Conservation (phyloP, 2,329 filamentous ascomycete species). For the Shiraia bambusicola region DNA sequence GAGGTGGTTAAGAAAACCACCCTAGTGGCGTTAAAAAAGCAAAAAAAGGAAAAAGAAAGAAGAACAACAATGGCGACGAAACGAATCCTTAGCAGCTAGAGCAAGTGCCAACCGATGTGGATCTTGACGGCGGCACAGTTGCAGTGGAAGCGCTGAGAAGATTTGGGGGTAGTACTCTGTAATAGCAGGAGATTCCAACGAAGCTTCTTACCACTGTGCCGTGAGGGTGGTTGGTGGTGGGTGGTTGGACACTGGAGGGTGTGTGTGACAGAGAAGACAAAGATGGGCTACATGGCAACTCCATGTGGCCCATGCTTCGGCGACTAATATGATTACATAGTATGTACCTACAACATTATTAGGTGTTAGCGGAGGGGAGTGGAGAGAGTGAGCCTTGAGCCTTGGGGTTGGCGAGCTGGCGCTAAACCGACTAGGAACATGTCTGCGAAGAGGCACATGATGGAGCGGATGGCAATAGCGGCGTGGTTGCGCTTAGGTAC, state of each 20-base stretch:
- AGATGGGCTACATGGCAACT: constrained; percentile 6
- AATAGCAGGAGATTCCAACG: no score
- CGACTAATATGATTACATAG: constrained; percentile 34
- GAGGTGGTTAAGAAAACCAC: constrained; percentile 20
- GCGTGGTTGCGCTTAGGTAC: constrained; percentile 23
- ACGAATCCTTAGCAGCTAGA: no score
- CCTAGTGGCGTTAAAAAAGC: constrained; percentile 13
- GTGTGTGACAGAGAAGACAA: constrained; percentile 9
- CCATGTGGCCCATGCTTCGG: constrained; percentile 28
- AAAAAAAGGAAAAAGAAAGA: neutral
- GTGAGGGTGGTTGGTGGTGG: no score
- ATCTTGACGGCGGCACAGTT: neutral
- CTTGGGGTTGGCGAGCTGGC: constrained; percentile 26
- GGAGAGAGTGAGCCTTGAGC: no score
- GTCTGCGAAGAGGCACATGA: constrained; percentile 36
- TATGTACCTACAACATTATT: no score
- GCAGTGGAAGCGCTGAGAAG: no score
- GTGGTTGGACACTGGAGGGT: no score
- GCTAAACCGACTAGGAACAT: constrained; percentile 31
- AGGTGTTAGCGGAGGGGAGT: constrained; percentile 26
- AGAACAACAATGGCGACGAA: no score
- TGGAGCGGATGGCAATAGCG: constrained; percentile 16
- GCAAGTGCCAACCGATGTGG: no score
- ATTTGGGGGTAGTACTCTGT: no score
- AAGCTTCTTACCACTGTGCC: no score